phyloP scores from a whole-genome alignment of 2,329 filamentous ascomycete species.

The Verruconis gallopava region DNA sequence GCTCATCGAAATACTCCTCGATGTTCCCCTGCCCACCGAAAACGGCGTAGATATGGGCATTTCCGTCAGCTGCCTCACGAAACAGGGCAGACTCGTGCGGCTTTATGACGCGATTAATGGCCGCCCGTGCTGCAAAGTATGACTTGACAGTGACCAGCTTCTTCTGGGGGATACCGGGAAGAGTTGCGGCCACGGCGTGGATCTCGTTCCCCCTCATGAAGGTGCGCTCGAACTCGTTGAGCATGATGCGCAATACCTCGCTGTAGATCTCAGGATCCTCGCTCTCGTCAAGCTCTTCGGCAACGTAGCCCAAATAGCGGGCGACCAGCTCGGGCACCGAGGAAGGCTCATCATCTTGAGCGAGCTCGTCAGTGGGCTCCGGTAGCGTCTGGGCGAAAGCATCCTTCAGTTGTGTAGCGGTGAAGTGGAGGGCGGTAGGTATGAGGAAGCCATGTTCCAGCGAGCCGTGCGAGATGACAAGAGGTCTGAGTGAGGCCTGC shows the following conservation, averaged over 20 bases:
- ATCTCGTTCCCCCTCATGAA: constrained; percentile 95
- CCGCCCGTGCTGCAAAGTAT: constrained; percentile 83
- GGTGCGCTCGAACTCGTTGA: constrained; percentile 92
- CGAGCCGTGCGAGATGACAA: constrained; percentile 82
- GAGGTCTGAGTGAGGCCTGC: constrained; percentile 78
- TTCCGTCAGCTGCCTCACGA: constrained; percentile 71
- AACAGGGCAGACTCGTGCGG: constrained; percentile 88
- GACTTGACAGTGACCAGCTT: constrained; percentile 79
- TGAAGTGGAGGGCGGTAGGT: constrained; percentile 90
- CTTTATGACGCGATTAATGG: constrained; percentile 74
- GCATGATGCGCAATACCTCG: constrained; percentile 79
- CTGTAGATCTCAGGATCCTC: constrained; percentile 88
- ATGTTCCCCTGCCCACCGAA: constrained; percentile 98
- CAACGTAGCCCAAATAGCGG: constrained; percentile 83
- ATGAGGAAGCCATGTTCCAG: constrained; percentile 95
- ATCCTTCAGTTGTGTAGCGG: constrained; percentile 87
- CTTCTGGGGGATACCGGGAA: constrained; percentile 87
- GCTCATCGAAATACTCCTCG: constrained; percentile 97
- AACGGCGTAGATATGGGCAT: constrained; percentile 79
- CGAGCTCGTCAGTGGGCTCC: constrained; percentile 87
- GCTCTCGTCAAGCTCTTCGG: constrained; percentile 77
- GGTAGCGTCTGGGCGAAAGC: constrained; percentile 77
- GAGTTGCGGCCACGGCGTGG: constrained; percentile 70
- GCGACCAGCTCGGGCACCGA: constrained; percentile 86
- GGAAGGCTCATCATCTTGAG: constrained; percentile 97